phyloP scores from a whole-genome alignment of 1,139 yeast species.

The Hyphopichia wangnamkhiaoensis region DNA sequence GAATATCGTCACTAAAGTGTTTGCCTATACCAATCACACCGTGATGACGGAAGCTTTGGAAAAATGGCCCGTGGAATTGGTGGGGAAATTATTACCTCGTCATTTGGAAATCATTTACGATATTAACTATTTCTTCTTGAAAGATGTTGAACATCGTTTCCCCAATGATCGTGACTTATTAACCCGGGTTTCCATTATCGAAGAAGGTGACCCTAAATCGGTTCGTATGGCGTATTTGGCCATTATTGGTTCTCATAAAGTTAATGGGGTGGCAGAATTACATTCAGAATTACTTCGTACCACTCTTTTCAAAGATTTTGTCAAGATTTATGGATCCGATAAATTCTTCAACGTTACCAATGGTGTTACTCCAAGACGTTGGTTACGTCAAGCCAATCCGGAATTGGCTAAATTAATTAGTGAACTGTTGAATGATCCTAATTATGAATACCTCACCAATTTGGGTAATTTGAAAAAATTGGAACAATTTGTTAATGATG shows the following conservation, averaged over 20 bases:
- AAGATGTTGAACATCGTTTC: slow-evolving; percentile 71
- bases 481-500: slow-evolving; percentile 68
- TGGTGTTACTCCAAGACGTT: slow-evolving; percentile 95
- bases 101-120: slow-evolving; percentile 90
- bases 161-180: slow-evolving; percentile 71
- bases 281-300: slow-evolving; percentile 90
- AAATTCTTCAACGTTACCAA: slow-evolving; percentile 91
- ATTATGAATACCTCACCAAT: slow-evolving; percentile 67
- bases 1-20: slow-evolving; percentile 76
- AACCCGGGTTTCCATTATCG: slow-evolving; percentile 76
- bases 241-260: slow-evolving; percentile 88
- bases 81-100: slow-evolving; percentile 81
- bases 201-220: slow-evolving; percentile 76
- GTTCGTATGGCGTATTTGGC: slow-evolving; percentile 94
- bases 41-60: slow-evolving; percentile 94
- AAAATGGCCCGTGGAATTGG: slow-evolving; percentile 88
- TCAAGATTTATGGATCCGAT: slow-evolving; percentile 73
- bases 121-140: slow-evolving; percentile 77
- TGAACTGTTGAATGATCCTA: slow-evolving; percentile 63
- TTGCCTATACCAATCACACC: slow-evolving; percentile 94
- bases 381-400: slow-evolving; percentile 95
- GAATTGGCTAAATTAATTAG: slow-evolving; percentile 70
- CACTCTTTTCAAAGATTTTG: slow-evolving; percentile 89
- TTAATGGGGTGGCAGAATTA: slow-evolving; percentile 93
- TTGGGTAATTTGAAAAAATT: slow-evolving; percentile 68